Conservation (phyloP, 352 stramenopile species). For the Pelagophyceae sp. region DNA sequence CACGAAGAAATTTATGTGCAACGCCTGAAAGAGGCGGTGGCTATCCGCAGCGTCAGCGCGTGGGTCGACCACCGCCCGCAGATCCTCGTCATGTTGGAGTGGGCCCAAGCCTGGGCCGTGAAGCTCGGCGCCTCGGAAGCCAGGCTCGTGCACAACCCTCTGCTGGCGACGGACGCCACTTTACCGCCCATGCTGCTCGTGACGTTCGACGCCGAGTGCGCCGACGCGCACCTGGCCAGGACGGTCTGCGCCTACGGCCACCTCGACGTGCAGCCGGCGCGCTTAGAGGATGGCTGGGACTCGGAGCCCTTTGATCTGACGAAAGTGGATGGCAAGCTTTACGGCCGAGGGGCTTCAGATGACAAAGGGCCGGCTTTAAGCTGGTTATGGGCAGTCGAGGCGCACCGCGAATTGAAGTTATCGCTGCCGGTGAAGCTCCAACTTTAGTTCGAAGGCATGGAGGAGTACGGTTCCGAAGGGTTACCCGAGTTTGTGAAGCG, state of each 20-base stretch:
- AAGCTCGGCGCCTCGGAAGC: conserved; percentile 36
- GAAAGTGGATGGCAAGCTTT: conserved; percentile 54
- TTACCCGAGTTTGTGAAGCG: conserved; percentile 48
- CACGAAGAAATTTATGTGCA: neutral
- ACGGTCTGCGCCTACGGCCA: conserved; percentile 57
- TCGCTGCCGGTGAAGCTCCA: conserved; percentile 54
- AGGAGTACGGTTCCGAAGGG: conserved; percentile 50
- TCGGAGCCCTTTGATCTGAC: conserved; percentile 57
- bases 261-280: conserved; percentile 59
- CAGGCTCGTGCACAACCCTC: conserved; percentile 41
- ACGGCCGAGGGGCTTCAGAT: conserved; percentile 53
- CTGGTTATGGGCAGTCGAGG: conserved; percentile 54
- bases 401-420: conserved; percentile 42
- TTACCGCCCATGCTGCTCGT: conserved; percentile 49
- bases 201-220: conserved; percentile 34
- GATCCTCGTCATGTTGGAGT: conserved; percentile 51
- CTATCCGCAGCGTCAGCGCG: neutral
- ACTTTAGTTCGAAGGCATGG: conserved; percentile 56
- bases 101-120: conserved; percentile 41
- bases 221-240: conserved; percentile 31
- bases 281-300: conserved; percentile 54
- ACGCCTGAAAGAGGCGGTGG: conserved; percentile 1
- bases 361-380: conserved; percentile 57
- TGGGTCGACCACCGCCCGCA: conserved; percentile 37
- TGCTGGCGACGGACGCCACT: conserved; percentile 33